Conservation (phyloP, 2,329 filamentous ascomycete genomes). For the Penicillium sp. region DNA sequence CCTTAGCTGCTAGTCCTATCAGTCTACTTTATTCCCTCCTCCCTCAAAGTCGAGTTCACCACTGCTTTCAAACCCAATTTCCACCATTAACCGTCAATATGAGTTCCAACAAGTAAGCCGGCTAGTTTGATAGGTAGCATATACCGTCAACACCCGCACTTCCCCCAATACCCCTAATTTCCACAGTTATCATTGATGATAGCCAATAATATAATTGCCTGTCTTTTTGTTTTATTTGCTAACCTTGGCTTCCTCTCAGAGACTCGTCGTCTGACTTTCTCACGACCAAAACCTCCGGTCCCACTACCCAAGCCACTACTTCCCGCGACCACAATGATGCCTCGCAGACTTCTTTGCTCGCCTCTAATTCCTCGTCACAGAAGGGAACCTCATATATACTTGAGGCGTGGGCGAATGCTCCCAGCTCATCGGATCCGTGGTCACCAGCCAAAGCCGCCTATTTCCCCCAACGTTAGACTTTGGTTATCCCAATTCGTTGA, state of each 20-base stretch:
- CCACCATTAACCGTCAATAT: neutral
- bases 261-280: neutral
- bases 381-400: neutral
- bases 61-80: neutral
- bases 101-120: neutral
- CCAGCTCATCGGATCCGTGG: neutral
- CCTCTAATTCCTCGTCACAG: neutral
- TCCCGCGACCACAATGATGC: neutral
- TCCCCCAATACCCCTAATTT: too few relatives aligned
- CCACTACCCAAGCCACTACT: neutral
- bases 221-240: neutral
- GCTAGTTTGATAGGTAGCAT: neutral
- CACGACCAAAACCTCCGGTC: neutral
- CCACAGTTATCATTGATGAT: neutral
- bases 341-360: neutral
- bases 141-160: neutral
- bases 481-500: neutral
- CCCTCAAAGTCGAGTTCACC: neutral
- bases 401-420: neutral
- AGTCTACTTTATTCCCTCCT: neutral
- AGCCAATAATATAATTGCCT: neutral
- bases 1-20: neutral
- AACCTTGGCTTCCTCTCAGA: neutral
- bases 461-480: neutral
- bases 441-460: neutral